Conservation (phyloP, 148 eudicot species). For the Persicaria tinctoria region DNA sequence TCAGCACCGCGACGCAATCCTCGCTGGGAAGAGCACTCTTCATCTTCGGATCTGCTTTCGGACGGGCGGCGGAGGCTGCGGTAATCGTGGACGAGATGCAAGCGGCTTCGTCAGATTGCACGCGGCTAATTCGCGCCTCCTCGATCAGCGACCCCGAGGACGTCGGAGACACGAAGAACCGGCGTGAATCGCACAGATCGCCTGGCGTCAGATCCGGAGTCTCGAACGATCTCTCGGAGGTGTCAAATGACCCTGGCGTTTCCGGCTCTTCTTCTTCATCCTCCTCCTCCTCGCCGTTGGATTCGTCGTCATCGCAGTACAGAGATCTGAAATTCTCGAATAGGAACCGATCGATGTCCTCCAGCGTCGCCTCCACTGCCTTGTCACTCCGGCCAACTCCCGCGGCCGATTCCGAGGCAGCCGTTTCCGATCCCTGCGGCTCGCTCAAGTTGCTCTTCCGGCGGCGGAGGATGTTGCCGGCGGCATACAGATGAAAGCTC, state of each 20-base stretch:
- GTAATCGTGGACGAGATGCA: background rate
- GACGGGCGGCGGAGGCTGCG: background rate
- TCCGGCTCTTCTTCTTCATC: background rate
- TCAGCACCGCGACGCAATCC: slow-evolving; percentile 48
- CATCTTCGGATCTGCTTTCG: slow-evolving; percentile 11
- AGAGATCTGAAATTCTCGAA: slow-evolving; percentile 16
- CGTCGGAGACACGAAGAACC: background rate
- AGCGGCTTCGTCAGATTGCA: background rate
- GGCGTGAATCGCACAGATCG: background rate
- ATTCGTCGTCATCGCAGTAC: background rate
- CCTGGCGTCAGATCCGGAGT: slow-evolving; percentile 8
- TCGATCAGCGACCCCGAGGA: background rate
- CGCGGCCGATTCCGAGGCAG: background rate
- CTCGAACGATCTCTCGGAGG: background rate
- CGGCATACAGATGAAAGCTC: background rate
- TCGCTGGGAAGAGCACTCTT: slow-evolving; percentile 11
- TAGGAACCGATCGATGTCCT: slow-evolving; percentile 15
- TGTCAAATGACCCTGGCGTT: background rate
- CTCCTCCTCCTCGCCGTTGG: background rate
- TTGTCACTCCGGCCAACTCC: background rate
- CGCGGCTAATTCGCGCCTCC: no score
- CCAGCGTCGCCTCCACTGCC: slow-evolving; percentile 16
- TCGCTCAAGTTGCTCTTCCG: background rate
- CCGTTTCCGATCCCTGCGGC: background rate
- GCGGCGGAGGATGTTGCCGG: slow-evolving; percentile 6